These are phyloP conservation scores for Lecanicillium sp. DNA, from an alignment of 2,329 filamentous ascomycete species.

Conservation along the genomic window DNA sequence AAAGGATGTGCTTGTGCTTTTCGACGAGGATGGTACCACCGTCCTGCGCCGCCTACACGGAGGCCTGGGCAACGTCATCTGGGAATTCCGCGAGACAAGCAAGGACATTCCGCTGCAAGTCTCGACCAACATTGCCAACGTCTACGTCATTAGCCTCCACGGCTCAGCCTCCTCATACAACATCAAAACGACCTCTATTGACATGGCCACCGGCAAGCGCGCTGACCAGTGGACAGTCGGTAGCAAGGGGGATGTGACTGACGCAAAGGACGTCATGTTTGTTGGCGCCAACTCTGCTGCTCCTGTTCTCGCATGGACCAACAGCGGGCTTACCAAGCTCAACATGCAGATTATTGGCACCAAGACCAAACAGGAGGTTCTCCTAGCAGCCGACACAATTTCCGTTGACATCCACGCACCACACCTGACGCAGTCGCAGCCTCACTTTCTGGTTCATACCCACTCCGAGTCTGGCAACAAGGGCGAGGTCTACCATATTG, in stretches of 20 bases:
- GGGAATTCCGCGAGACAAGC: constrained; percentile 66
- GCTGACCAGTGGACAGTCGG: constrained; percentile 63
- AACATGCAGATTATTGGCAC: constrained; percentile 64
- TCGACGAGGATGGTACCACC: constrained; percentile 47
- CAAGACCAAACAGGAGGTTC: constrained; percentile 47
- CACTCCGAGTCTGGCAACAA: constrained; percentile 63
- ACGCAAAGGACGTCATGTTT: constrained; percentile 58
- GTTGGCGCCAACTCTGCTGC: constrained; percentile 70
- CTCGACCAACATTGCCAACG: constrained; percentile 59
- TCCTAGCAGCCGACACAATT: constrained; percentile 38
- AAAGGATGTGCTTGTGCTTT: constrained; percentile 68
- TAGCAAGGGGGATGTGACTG: constrained; percentile 65
- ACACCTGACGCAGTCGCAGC: constrained; percentile 58
- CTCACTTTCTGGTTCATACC: constrained; percentile 82
- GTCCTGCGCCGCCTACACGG: constrained; percentile 67
- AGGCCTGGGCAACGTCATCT: constrained; percentile 62
- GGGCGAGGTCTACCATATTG: constrained; percentile 79
- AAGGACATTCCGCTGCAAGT: constrained; percentile 68
- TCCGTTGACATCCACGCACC: constrained; percentile 66
- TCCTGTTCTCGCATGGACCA: constrained; percentile 69
- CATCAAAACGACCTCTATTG: constrained; percentile 67
- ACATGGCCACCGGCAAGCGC: constrained; percentile 65
- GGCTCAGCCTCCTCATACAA: constrained; percentile 61
- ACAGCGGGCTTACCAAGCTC: constrained; percentile 52
- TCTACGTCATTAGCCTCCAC: constrained; percentile 74